Evolutionary conservation across 306 rosid species (phyloP), one percentile per base, ranked within the genome.

Genomic region (Cucurbita maxima): DNA sequence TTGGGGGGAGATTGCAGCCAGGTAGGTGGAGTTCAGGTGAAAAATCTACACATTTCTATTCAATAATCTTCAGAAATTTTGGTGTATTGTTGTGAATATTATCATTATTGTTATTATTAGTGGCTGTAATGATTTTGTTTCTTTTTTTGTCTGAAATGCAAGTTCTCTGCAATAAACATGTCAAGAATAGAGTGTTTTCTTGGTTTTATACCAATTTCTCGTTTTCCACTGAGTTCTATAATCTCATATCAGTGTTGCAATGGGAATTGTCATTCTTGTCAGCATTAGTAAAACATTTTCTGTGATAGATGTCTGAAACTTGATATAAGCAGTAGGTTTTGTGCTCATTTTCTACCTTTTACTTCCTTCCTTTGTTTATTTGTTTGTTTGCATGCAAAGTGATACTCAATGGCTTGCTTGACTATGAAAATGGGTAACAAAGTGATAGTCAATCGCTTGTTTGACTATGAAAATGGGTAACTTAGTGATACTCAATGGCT

Each of bases 11-110:
- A 36, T 40, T 69, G 74, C 58, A 69, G 44, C 25, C 22, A 14
- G 74, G 43, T 25, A 69, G 40, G 58, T 47, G 74, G 74, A 69
- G 40, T 69, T 69, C 74, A 69, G 74, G 74, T 69, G 58, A 69
- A 48, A 67, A 47, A 47, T 69, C 74, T 69, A 69, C 74, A 69
- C 74, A 69, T 44, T 44, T 69, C 74, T 69, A 50, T 69, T 69
- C 57, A 69, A 69, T 44, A 69, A 69, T 69, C 74, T 69, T 69
- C 45, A 48, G 71, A 50, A 69, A 22, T 69, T 69, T 69, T 69
- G 74, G 40, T 69, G 58, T 69, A 69, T 51, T 69, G 47, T 61
- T 61, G 74, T 69, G 74, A 69, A 69, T 69, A 69, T 67, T 64
- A 41, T 64, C 18, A 40, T 63, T 20, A 9, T 57, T 10, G 22